A percentile compares a stretch with the other conserved stretches of the same genome.
Conservation (phyloP, 129 eudicot genomes). For the Deinandra increscens region DNA sequence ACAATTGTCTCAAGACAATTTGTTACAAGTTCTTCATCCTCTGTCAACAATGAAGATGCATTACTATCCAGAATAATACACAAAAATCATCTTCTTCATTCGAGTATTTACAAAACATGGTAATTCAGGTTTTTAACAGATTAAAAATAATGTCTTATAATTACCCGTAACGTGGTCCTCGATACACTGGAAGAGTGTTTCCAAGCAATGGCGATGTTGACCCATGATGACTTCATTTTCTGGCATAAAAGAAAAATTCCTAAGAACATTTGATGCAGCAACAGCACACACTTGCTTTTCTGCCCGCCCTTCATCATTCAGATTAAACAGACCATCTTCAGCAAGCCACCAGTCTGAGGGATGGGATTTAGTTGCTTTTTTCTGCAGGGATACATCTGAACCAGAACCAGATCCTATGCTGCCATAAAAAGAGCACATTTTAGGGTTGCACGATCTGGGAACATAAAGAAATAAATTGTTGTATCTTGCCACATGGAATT, state of each 20-base stretch:
- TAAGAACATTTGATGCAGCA: conserved; percentile 93
- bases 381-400: conserved; percentile 62
- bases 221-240: conserved; percentile 98
- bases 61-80: conserved; percentile 7
- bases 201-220: conserved; percentile 94
- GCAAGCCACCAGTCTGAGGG: conserved; percentile 91
- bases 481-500: conserved; percentile 11
- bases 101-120: neutral
- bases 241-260: conserved; percentile 94
- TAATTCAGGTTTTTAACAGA: neutral
- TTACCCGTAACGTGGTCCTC: conserved; percentile 87
- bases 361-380: conserved; percentile 42
- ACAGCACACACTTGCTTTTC: conserved; percentile 98
- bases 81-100: neutral
- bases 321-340: conserved; percentile 93
- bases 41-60: conserved; percentile 43
- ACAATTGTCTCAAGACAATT: conserved; percentile 89
- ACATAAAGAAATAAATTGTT: neutral
- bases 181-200: conserved; percentile 86
- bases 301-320: conserved; percentile 88
- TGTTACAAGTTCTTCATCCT: conserved; percentile 99
- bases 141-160: neutral
- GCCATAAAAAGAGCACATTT: conserved; percentile 24
- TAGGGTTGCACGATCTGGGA: conserved; percentile 9
- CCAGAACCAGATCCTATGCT: conserved; percentile 55